phyloP scores from a whole-genome alignment of 1,284 basidiomycete genomes.

The Puccinia hordei region DNA sequence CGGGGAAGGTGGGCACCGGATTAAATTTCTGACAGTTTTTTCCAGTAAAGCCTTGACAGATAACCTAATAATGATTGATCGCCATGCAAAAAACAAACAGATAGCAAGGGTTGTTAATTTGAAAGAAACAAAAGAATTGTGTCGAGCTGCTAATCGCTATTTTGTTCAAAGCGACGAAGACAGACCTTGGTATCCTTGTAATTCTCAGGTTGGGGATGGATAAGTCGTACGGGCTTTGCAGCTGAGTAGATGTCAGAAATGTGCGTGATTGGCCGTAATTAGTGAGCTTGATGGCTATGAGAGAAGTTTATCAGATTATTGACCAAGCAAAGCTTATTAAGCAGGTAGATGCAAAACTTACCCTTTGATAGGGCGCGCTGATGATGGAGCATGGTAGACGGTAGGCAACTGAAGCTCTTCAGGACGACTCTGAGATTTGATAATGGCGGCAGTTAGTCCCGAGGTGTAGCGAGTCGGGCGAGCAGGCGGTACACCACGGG shows the following conservation, averaged over 20 bases:
- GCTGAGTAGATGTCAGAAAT: constrained; percentile 72
- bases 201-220: constrained; percentile 66
- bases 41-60: constrained; percentile 59
- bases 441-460: too few species aligned
- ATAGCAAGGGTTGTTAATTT: neutral
- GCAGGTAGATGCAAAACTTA: neutral
- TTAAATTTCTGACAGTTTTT: constrained; percentile 45
- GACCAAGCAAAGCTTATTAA: constrained; percentile 52
- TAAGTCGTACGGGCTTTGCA: constrained; percentile 86
- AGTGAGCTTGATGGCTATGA: constrained; percentile 35
- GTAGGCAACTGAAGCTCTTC: neutral
- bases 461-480: too few species aligned
- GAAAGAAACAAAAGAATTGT: neutral
- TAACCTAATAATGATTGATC: constrained; percentile 51
- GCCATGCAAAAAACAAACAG: neutral
- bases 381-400: constrained; percentile 9
- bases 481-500: too few species aligned
- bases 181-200: constrained; percentile 88
- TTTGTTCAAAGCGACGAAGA: constrained; percentile 71
- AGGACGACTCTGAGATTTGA: neutral
- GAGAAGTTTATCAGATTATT: constrained; percentile 55
- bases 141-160: neutral
- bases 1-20: neutral
- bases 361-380: neutral
- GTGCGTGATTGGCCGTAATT: constrained; percentile 71